A percentile compares a stretch with the other conserved stretches of the same genome.
Evolutionary conservation across 208 protist genomes (phyloP).

Genomic region (Spongospora subterranea): DNA sequence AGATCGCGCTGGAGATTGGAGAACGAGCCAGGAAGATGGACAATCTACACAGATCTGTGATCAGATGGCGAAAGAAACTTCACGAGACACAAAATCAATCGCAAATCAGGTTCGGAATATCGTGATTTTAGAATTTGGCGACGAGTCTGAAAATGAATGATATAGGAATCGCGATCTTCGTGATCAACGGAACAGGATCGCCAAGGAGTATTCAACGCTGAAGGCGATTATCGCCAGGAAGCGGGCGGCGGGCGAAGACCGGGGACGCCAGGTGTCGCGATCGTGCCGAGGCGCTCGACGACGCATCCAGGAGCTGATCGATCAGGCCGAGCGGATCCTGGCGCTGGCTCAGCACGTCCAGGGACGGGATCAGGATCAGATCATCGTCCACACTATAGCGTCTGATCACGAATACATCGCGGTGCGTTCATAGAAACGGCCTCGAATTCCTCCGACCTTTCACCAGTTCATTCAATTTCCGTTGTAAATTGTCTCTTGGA

Average conservation of each 20-base stretch:
- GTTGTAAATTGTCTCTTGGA: too few species aligned
- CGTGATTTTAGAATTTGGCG: background rate
- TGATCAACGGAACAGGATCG: constrained; percentile 1
- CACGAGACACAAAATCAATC: background rate
- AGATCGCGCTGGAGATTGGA: background rate
- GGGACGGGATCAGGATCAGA: too few species aligned
- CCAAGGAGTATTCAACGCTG: background rate
- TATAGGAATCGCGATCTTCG: background rate
- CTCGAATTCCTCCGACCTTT: background rate
- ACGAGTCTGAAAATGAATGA: too few species aligned
- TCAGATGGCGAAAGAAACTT: background rate
- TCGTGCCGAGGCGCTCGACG: background rate
- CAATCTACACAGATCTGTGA: background rate
- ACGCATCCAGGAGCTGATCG: background rate
- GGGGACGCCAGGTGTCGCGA: background rate
- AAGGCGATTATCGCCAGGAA: constrained; percentile 26
- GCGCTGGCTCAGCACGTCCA: background rate
- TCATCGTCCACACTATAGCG: background rate
- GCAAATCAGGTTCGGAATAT: background rate
- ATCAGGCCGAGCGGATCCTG: background rate
- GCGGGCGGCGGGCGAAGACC: background rate
- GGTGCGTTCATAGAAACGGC: background rate
- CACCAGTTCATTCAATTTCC: background rate
- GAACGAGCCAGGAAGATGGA: background rate
- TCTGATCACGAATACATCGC: background rate